Evolutionary conservation across 768 basidiomycete species (phyloP).

Genomic region (Myochromella boudieri): DNA sequence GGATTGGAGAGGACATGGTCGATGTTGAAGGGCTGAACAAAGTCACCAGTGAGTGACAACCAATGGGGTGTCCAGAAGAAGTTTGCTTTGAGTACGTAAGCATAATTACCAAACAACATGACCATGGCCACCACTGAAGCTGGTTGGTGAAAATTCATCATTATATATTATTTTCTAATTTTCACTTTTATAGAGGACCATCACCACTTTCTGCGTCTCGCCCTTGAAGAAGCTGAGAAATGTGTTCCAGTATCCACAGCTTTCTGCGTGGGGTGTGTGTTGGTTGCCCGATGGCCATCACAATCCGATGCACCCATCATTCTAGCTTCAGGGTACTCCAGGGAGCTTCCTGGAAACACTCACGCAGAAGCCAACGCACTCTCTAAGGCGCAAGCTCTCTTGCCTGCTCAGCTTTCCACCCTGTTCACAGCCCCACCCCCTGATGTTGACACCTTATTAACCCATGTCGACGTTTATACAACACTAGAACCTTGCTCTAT

Average conservation of each 20-base stretch:
- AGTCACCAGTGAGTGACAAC: background rate
- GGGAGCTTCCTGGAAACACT: conserved; percentile 91
- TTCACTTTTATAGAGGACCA: conserved; percentile 19
- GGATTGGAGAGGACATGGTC: conserved; percentile 57
- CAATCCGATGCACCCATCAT: conserved; percentile 42
- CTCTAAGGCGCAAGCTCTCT: conserved; percentile 58
- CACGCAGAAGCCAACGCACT: conserved; percentile 97
- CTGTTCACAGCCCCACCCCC: conserved; percentile 40
- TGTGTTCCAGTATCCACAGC: conserved; percentile 71
- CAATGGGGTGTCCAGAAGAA: conserved; percentile 20
- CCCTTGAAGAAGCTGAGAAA: conserved; percentile 69
- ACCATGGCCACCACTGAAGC: conserved; percentile 5
- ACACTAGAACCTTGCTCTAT: conserved; percentile 96
- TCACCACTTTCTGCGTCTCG: conserved; percentile 53
- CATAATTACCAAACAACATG: background rate
- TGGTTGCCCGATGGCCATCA: conserved; percentile 50
- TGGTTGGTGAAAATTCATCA: conserved; percentile 8
- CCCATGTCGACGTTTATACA: conserved; percentile 79
- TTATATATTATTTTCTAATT: background rate
- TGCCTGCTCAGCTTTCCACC: conserved; percentile 40
- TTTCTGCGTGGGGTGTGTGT: conserved; percentile 89
- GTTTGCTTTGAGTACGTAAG: conserved; percentile 21
- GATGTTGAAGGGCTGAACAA: conserved; percentile 19
- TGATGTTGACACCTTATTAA: conserved; percentile 49
- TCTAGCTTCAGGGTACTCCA: conserved; percentile 81